These are phyloP conservation scores for Apiospora aurea DNA, from an alignment of 2,329 filamentous ascomycete genomes.

Conservation along the genomic window DNA sequence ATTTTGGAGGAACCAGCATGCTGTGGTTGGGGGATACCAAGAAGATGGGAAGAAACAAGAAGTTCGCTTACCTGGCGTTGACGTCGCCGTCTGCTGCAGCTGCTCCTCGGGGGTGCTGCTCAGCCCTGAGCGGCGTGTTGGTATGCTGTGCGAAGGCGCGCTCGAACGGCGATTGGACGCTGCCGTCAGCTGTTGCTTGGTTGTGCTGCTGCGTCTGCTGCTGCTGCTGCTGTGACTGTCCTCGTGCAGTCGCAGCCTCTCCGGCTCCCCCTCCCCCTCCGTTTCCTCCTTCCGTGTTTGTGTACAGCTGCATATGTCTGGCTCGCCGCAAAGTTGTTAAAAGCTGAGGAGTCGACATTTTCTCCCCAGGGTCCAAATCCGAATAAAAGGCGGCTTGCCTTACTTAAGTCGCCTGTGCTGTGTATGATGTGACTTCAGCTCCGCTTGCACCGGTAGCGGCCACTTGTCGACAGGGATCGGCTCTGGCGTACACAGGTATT, in stretches of 20 bases:
- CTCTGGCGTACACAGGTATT: not conserved
- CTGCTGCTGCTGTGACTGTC: constrained; percentile 26
- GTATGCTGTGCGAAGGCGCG: constrained; percentile 6
- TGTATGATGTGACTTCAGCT: constrained; percentile 21
- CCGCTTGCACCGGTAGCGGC: constrained; percentile 22
- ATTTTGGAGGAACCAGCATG: constrained; percentile 18
- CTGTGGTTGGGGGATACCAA: constrained; percentile 7
- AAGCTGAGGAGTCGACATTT: constrained; percentile 23
- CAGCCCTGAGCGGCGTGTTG: constrained; percentile 17
- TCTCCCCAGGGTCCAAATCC: constrained; percentile 15
- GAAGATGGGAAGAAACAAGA: not conserved
- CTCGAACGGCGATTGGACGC: constrained; percentile 5
- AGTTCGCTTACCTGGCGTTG: constrained; percentile 13
- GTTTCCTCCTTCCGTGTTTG: constrained; percentile 12
- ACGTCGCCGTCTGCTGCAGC: constrained; percentile 9
- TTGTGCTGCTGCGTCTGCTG: constrained; percentile 18
- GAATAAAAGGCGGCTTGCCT: constrained; percentile 17
- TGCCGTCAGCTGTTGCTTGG: not conserved
- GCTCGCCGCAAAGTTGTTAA: constrained; percentile 19
- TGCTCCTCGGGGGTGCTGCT: constrained; percentile 2
- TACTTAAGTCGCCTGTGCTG: constrained; percentile 15
- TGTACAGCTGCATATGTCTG: constrained; percentile 18
- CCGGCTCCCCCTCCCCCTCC: constrained; percentile 10
- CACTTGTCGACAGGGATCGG: constrained; percentile 17
- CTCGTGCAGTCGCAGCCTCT: not conserved